A percentile compares a stretch with the other conserved stretches of the same genome.
phyloP scores from a whole-genome alignment of 2,329 filamentous ascomycete species.

The Diaporthe ilicicola region DNA sequence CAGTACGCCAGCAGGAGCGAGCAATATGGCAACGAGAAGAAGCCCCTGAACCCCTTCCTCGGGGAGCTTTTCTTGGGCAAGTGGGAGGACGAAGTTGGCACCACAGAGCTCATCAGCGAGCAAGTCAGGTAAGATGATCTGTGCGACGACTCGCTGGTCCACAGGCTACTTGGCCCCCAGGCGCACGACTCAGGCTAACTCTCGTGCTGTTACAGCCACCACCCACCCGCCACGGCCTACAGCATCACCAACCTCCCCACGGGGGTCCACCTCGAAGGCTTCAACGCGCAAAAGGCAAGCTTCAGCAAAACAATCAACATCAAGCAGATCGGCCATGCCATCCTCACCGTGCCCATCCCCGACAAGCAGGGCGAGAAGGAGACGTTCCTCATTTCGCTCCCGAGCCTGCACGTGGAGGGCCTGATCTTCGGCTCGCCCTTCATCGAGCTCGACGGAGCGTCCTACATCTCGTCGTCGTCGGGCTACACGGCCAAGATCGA shows the following conservation, averaged over 20 bases:
- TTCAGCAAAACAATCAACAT: slow-evolving; percentile 95
- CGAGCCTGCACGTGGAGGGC: slow-evolving; percentile 91
- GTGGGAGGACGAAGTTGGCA: slow-evolving; percentile 85
- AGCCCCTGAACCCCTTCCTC: slow-evolving; percentile 94
- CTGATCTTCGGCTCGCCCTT: slow-evolving; percentile 88
- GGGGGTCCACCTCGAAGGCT: slow-evolving; percentile 82
- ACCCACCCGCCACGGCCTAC: slow-evolving; percentile 95
- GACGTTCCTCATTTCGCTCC: slow-evolving; percentile 90
- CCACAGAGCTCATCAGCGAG: slow-evolving; percentile 88
- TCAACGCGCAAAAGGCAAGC: slow-evolving; percentile 95
- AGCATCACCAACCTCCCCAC: slow-evolving; percentile 87
- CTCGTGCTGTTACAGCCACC: slow-evolving; percentile 65
- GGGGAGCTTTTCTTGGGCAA: slow-evolving; percentile 93
- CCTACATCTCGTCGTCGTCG: slow-evolving; percentile 85
- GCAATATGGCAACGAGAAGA: slow-evolving; percentile 89
- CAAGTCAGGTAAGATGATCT: slow-evolving; percentile 76
- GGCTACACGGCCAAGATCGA: slow-evolving; percentile 91
- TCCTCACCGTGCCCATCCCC: slow-evolving; percentile 74
- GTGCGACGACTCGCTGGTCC: not conserved
- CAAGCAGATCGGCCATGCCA: slow-evolving; percentile 91
- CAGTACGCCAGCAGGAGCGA: slow-evolving; percentile 81
- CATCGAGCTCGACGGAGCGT: slow-evolving; percentile 86
- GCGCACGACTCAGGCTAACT: slow-evolving; percentile 17
- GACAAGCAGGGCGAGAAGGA: slow-evolving; percentile 55
- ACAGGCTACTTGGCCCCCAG: not conserved